Base-by-base conservation (phyloP, 1,139 yeast genomes). In the Taphrina flavorubra region DNA sequence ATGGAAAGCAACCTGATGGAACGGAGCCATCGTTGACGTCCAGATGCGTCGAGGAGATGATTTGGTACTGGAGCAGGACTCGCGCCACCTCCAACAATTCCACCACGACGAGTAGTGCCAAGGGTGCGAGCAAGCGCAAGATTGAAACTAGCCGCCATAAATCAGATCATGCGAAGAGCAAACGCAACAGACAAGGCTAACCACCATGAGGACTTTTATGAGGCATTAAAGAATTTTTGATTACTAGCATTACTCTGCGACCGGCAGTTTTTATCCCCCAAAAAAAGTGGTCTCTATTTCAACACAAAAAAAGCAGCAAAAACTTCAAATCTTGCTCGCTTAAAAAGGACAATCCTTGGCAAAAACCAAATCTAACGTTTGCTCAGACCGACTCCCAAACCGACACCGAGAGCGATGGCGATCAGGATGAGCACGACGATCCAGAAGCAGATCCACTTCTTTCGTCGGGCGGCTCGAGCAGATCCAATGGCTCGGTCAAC, bases 391-490 rank as follows among this genome's bases (percentile, higher is more conserved):
- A 55, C 42, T 20, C 65, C 69, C 37, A 68, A 67, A 16, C 67
- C 69, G 16, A 65, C 60, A 13, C 63, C 67, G 31, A 69, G 65
- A 39, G 46, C 70, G 20, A 69, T 51, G 56, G 64, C 69, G 37
- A 65, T 62, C 20, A 69, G 36, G 55, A 69, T 69, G 47, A 69
- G 44, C 13, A 64, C 46, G 76, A 85, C 78, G 78, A 92, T 88
- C 76, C 86, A 81, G 75, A 87, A 83, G 79, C 97, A 90, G 87
- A 95, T 90, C 82, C 91, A 85, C 83, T 86, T 92, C 89, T 92
- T 92, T 79, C 83, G 90, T 83, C 99, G 87, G 67, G 97, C 96
- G 75, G 90, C 88, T 78, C 87, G 87, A 66, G 99, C 99, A 77
- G 87, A 86, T 74, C 84, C 86, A 70, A 91, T 92, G 16, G 99